Evolutionary conservation across 495 filamentous ascomycete genomes (phyloP).

Genomic region (Cudoniella acicularis): DNA sequence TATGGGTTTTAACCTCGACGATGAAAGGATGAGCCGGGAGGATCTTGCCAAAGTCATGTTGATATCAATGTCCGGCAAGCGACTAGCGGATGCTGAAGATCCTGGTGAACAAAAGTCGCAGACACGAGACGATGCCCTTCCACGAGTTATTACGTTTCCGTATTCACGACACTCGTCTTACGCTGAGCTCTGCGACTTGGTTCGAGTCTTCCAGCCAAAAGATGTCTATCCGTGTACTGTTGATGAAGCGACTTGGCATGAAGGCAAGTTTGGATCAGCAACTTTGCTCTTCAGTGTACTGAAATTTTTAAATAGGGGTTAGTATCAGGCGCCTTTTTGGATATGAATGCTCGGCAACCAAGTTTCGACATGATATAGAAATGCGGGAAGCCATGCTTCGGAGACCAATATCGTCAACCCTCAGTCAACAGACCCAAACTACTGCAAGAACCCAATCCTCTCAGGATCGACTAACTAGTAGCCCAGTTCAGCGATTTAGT

Average conservation of each 20-base stretch:
- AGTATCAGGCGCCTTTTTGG: slow-evolving; percentile 70
- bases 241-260: slow-evolving; percentile 57
- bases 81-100: background rate
- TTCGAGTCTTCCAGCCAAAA: slow-evolving; percentile 63
- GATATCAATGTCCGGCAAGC: slow-evolving; percentile 4
- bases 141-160: slow-evolving; percentile 60
- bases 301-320: slow-evolving; percentile 31
- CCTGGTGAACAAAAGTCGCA: background rate
- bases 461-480: background rate
- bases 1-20: slow-evolving; percentile 36
- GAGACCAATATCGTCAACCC: background rate
- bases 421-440: background rate
- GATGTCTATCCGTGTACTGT: slow-evolving; percentile 87
- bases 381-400: slow-evolving; percentile 38
- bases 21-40: slow-evolving; percentile 40
- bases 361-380: slow-evolving; percentile 63
- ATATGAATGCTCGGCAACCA: slow-evolving; percentile 53
- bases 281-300: background rate
- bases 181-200: slow-evolving; percentile 67
- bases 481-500: background rate
- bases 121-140: slow-evolving; percentile 21
- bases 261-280: slow-evolving; percentile 31
- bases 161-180: slow-evolving; percentile 93
- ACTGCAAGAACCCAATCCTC: background rate
- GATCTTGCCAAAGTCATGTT: slow-evolving; percentile 37